A percentile compares a stretch with the other conserved stretches of the same genome.
Evolutionary conservation across 805 yeast genomes (phyloP).

Genomic region (Saccharomyces kudriavzevii): DNA sequence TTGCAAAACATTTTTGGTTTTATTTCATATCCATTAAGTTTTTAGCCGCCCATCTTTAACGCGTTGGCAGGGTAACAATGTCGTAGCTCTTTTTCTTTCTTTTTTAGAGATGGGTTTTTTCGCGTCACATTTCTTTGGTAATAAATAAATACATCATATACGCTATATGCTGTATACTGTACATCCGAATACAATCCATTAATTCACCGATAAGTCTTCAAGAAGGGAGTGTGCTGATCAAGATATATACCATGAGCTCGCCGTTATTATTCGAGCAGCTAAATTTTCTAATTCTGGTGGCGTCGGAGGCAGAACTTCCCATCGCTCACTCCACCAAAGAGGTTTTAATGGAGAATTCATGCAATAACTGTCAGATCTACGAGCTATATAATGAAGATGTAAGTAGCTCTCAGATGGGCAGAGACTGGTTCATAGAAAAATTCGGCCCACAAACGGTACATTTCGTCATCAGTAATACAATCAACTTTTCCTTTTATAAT

Average conservation of each 20-base stretch:
- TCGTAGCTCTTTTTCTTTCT: background rate
- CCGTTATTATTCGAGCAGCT: background rate
- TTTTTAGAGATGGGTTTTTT: background rate
- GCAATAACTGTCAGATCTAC: conserved; percentile 1
- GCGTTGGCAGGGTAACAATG: background rate
- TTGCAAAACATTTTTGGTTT: background rate
- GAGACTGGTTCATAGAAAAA: conserved; percentile 11
- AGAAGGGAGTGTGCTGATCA: background rate
- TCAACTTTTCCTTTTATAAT: conserved; percentile 23
- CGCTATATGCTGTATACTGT: background rate
- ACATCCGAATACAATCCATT: background rate
- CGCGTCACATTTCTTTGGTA: background rate
- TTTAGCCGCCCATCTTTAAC: background rate
- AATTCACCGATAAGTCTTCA: background rate
- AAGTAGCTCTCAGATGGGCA: background rate
- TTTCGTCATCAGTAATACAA: conserved; percentile 19
- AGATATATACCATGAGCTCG: background rate
- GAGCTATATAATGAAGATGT: background rate
- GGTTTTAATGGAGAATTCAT: background rate
- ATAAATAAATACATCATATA: background rate
- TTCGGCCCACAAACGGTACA: conserved; percentile 14
- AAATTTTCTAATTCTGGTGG: conserved; percentile 1
- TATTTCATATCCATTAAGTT: background rate
- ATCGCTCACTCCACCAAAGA: background rate
- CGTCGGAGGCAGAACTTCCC: background rate